Conservation (phyloP, 2,329 filamentous ascomycete genomes). For the Alternaria postmessia region DNA sequence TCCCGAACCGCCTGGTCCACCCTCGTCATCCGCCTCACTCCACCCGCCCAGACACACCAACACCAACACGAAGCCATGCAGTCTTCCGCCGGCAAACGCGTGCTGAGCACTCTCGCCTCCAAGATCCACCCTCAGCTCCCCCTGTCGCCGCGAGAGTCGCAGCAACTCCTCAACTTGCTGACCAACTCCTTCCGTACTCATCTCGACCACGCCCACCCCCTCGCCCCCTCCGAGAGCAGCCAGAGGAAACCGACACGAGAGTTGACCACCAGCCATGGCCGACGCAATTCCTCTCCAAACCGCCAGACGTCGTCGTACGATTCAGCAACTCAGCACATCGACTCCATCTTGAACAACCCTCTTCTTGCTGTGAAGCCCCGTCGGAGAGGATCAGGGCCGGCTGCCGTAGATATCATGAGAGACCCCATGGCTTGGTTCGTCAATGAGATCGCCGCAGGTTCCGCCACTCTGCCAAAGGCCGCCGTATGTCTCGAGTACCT, state of each 20-base stretch:
- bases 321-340: slow-evolving; percentile 56
- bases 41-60: background rate
- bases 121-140: slow-evolving; percentile 64
- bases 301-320: slow-evolving; percentile 46
- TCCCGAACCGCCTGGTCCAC: slow-evolving; percentile 15
- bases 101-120: slow-evolving; percentile 55
- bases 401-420: slow-evolving; percentile 34
- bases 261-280: slow-evolving; percentile 15
- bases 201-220: slow-evolving; percentile 66
- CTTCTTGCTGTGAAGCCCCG: slow-evolving; percentile 53
- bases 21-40: slow-evolving; percentile 18
- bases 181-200: slow-evolving; percentile 70
- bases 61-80: slow-evolving; percentile 55
- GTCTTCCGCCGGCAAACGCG: slow-evolving; percentile 53
- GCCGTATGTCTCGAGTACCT: slow-evolving; percentile 49
- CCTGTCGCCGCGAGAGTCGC: slow-evolving; percentile 64
- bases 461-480: slow-evolving; percentile 51
- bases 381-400: slow-evolving; percentile 37
- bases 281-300: slow-evolving; percentile 14
- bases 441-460: slow-evolving; percentile 49
- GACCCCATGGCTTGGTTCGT: slow-evolving; percentile 55
- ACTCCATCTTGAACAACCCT: slow-evolving; percentile 61
- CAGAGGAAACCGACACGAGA: slow-evolving; percentile 4
- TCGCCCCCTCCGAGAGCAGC: slow-evolving; percentile 20
- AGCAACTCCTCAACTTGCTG: slow-evolving; percentile 66